Evolutionary conservation across 2,329 filamentous ascomycete genomes (phyloP).

Genomic region (Ophioceras dolichostomum): DNA sequence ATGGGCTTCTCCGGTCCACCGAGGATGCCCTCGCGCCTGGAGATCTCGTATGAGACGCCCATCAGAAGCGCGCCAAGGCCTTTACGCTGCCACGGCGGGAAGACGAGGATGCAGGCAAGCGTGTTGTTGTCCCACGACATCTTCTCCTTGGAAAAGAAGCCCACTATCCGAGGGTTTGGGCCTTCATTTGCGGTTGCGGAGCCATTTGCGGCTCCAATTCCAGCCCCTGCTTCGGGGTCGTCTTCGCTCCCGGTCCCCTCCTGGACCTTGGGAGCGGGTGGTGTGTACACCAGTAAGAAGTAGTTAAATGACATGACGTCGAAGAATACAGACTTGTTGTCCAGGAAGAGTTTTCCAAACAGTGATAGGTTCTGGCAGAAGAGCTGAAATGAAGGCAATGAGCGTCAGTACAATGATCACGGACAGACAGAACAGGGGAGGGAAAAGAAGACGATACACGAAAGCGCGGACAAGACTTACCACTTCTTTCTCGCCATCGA

Average conservation of each 20-base stretch:
- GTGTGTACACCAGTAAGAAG: conserved; percentile 74
- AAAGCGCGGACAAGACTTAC: no score
- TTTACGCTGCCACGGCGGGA: conserved; percentile 89
- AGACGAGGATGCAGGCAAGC: conserved; percentile 87
- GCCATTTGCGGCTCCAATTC: no score
- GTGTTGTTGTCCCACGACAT: conserved; percentile 99
- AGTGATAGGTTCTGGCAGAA: conserved; percentile 94
- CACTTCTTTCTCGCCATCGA: conserved; percentile 78
- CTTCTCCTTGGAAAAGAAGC: conserved; percentile 99
- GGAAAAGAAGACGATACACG: no score
- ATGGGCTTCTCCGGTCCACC: conserved; percentile 93
- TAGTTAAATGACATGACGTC: conserved; percentile 92
- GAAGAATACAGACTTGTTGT: conserved; percentile 98
- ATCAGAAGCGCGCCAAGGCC: conserved; percentile 83
- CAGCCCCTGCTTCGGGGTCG: conserved; percentile 1
- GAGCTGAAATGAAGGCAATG: no score
- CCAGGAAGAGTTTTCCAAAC: conserved; percentile 93
- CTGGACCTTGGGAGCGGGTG: conserved; percentile 16
- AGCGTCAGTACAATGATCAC: no score
- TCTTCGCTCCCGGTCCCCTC: conserved; percentile 1
- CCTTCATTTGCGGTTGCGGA: conserved; percentile 4
- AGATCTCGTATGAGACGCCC: conserved; percentile 87
- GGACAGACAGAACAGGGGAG: no score
- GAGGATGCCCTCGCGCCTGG: conserved; percentile 66
- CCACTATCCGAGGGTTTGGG: conserved; percentile 43